phyloP scores from a whole-genome alignment of 441 rosid genomes.

The Gossypium schwendimanii region DNA sequence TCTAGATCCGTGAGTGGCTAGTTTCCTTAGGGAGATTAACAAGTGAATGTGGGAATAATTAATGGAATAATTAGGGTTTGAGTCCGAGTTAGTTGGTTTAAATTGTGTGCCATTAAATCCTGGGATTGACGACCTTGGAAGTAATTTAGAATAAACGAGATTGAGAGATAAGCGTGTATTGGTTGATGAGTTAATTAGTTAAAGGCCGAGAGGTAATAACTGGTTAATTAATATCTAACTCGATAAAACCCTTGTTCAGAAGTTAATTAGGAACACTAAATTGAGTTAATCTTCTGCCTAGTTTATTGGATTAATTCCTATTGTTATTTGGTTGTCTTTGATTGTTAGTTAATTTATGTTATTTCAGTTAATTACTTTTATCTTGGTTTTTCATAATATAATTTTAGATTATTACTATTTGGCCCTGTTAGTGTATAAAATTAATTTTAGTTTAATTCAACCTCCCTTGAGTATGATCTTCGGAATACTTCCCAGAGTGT shows the following conservation, averaged over 20 bases:
- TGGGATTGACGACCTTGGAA: background rate
- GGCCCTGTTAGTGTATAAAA: background rate
- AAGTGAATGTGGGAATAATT: too few species aligned
- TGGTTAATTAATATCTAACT: background rate
- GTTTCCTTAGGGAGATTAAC: too few species aligned
- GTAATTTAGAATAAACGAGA: background rate
- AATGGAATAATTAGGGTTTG: too few species aligned
- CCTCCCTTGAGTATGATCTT: background rate
- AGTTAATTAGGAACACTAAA: background rate
- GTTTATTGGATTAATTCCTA: too few species aligned
- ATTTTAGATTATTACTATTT: background rate
- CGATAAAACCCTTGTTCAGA: background rate
- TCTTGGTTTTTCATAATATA: background rate
- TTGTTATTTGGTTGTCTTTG: background rate
- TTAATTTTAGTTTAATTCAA: too few species aligned
- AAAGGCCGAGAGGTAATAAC: background rate
- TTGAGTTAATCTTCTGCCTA: background rate
- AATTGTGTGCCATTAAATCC: background rate
- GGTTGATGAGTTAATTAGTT: background rate
- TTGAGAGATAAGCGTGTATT: background rate
- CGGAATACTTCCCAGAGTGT: background rate
- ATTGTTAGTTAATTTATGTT: background rate
- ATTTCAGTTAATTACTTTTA: background rate
- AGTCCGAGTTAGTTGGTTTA: background rate
- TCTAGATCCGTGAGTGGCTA: too few species aligned